These are phyloP conservation scores for Lyophyllum shimeji DNA, from an alignment of 768 basidiomycete species.

Conservation along the genomic window DNA sequence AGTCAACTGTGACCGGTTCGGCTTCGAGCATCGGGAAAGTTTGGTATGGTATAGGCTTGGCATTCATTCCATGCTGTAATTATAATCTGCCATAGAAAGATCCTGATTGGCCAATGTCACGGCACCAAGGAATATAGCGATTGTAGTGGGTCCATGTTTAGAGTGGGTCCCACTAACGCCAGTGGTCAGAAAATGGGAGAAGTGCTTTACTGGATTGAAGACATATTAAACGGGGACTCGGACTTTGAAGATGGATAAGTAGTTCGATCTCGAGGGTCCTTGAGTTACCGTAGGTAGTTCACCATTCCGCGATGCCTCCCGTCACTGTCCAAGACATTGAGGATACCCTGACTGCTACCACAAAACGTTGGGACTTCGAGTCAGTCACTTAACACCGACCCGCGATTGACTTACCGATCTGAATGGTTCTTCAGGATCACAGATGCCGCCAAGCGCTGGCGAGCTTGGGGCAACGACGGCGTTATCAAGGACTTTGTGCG, in stretches of 20 bases:
- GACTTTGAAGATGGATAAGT: slow-evolving; percentile 8
- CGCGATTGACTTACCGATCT: neutral
- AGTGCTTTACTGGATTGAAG: neutral
- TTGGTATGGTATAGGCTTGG: too few relatives aligned
- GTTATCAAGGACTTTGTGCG: slow-evolving; percentile 17
- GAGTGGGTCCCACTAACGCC: neutral
- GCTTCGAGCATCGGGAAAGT: too few relatives aligned
- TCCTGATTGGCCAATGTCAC: neutral
- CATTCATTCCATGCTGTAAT: neutral
- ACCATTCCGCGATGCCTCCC: slow-evolving; percentile 10
- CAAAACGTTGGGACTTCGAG: slow-evolving; percentile 16
- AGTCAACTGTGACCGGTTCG: too few relatives aligned
- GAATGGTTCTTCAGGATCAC: slow-evolving; percentile 7
- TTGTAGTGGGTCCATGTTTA: neutral
- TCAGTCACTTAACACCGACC: slow-evolving; percentile 4
- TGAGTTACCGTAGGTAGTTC: neutral
- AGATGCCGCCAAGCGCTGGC: slow-evolving; percentile 16
- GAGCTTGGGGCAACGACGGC: slow-evolving; percentile 12
- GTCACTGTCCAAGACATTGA: slow-evolving; percentile 16
- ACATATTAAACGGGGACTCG: slow-evolving; percentile 6
- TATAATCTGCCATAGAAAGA: neutral
- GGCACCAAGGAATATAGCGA: neutral
- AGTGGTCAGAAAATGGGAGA: neutral
- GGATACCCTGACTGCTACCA: slow-evolving; percentile 10
- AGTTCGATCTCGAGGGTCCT: neutral